Evolutionary conservation across 257 asterid genomes (phyloP).

Genomic region (Nicotiana tomentosiformis): DNA sequence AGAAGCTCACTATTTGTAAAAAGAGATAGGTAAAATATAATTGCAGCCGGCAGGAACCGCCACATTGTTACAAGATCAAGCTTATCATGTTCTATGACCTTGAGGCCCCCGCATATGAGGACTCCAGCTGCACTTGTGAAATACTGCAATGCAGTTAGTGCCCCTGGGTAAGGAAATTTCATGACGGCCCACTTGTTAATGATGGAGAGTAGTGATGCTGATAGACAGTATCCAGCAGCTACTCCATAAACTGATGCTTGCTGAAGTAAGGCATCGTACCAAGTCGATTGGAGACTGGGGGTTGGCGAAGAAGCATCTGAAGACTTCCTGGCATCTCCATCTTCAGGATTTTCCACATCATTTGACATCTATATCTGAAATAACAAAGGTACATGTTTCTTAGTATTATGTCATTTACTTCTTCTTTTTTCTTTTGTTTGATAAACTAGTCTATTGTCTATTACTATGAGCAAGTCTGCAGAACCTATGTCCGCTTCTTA

Average conservation of each 20-base stretch:
- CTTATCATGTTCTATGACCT: slow-evolving; percentile 66
- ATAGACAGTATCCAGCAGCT: slow-evolving; percentile 88
- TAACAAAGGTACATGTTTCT: not conserved
- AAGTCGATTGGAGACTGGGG: slow-evolving; percentile 30
- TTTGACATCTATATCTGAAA: slow-evolving; percentile 55
- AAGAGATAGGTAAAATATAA: slow-evolving; percentile 74
- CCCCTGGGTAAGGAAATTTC: slow-evolving; percentile 96
- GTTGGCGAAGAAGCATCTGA: slow-evolving; percentile 25
- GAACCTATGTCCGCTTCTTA: not conserved
- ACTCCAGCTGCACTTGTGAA: slow-evolving; percentile 85
- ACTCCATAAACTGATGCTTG: slow-evolving; percentile 78
- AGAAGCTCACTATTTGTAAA: slow-evolving; percentile 93
- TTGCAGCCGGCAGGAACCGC: slow-evolving; percentile 91
- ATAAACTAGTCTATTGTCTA: not conserved
- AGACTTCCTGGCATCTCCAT: slow-evolving; percentile 22
- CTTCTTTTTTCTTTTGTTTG: not conserved
- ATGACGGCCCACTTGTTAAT: slow-evolving; percentile 96
- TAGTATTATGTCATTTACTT: not conserved
- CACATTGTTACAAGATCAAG: slow-evolving; percentile 79
- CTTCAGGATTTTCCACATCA: slow-evolving; percentile 65
- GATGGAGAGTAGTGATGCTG: slow-evolving; percentile 82
- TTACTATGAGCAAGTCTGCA: not conserved
- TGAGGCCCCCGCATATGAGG: slow-evolving; percentile 62
- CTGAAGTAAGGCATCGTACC: slow-evolving; percentile 48
- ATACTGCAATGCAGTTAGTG: slow-evolving; percentile 87